Conservation (phyloP, 495 filamentous ascomycete genomes). For the Diplogelasinospora grovesii region DNA sequence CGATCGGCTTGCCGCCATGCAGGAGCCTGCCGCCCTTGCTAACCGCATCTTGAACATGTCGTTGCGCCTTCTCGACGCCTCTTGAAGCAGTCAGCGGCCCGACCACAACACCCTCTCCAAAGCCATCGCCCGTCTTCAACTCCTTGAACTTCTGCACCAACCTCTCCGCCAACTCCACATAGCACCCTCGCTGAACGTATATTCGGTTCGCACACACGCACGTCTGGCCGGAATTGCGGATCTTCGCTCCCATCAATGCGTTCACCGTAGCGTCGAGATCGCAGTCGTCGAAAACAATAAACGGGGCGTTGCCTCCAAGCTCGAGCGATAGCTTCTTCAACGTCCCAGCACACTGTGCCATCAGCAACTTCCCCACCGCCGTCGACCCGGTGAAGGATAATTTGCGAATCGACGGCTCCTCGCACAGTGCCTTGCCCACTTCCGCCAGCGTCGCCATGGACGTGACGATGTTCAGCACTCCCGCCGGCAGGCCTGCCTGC, state of each 20-base stretch:
- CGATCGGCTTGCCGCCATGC: conserved; percentile 55
- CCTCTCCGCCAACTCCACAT: conserved; percentile 46
- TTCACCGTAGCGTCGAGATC: conserved; percentile 62
- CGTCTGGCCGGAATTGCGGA: conserved; percentile 62
- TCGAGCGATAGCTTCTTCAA: conserved; percentile 69
- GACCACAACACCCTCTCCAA: conserved; percentile 52
- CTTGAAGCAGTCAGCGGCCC: conserved; percentile 60
- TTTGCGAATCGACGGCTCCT: conserved; percentile 57
- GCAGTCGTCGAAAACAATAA: conserved; percentile 70
- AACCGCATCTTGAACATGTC: conserved; percentile 59
- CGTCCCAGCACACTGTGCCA: conserved; percentile 40
- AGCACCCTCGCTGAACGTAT: conserved; percentile 56
- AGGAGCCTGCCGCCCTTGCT: conserved; percentile 53
- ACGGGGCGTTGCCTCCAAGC: conserved; percentile 69
- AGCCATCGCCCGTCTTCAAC: conserved; percentile 63
- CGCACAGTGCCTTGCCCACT: conserved; percentile 57
- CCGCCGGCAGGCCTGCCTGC: conserved; percentile 52
- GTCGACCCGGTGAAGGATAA: conserved; percentile 60
- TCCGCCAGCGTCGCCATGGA: conserved; percentile 55
- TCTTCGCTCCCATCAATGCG: conserved; percentile 57
- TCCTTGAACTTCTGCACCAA: conserved; percentile 46
- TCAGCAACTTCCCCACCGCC: conserved; percentile 26
- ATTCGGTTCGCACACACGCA: conserved; percentile 69
- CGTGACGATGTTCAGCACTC: conserved; percentile 54
- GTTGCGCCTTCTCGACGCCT: conserved; percentile 55